Base-by-base conservation (phyloP, 2,329 filamentous ascomycete genomes). In the Penicillium oxalicum region DNA sequence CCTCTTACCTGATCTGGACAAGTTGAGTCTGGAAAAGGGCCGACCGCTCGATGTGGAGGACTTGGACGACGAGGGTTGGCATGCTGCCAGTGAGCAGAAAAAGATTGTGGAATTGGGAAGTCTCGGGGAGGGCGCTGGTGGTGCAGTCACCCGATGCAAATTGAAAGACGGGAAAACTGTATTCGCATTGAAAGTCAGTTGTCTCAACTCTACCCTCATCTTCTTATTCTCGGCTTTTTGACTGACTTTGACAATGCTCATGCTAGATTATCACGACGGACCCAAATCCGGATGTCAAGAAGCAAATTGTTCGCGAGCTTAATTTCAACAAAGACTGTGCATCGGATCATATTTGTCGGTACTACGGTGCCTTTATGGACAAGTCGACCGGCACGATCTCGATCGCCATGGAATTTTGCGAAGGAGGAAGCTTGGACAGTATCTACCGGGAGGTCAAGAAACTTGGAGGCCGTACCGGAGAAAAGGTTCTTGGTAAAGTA, bases 391-490 rank as follows among this genome's bases (percentile, higher is more conserved):
- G 91, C 44, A 97, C 91, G 41, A 97, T 98, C 58, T 95, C 89
- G 41, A 98, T 98, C 64, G 91, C 90, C 49, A 98, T 98, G 93
- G 93, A 98, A 68, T 97, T 95, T 63, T 98, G 93, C 67, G 93
- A 97, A 71, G 93, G 93, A 49, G 93, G 93, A 45, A 95, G 89
- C 40, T 79, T 98, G 18, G 91, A 98, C 73, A 93, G 88, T 66
- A 93, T 98, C 56, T 98, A 98, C 75, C 88, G 88, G 58, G 93
- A 98, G 71, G 91, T 98, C 33, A 95, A 95, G 75, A 89, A 93
- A 60, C 81, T 97, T 2, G 91, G 91, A 37, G 93, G 93, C 9
- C 83, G 93, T 43, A 97, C 91, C 0, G 93, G 93, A 57, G 93
- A 98, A 68, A 98, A 97, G 67, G 93, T 98, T 1, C 77, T 98